Evolutionary conservation across 148 eudicot genomes (phyloP).

Genomic region (Polygonum maritimum): DNA sequence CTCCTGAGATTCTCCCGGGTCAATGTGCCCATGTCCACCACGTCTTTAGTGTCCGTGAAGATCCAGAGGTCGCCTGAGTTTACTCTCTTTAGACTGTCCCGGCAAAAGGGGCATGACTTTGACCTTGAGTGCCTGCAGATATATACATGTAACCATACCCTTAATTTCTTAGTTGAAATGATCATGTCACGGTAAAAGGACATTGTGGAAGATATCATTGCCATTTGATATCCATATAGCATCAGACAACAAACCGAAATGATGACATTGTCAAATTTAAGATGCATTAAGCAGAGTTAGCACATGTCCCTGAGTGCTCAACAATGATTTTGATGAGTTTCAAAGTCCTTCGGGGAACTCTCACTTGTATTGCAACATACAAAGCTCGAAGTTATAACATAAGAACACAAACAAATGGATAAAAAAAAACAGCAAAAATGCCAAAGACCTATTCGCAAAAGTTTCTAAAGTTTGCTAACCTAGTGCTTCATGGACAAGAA

Average conservation of each 20-base stretch:
- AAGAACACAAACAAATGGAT: not conserved
- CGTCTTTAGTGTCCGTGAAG: constrained; percentile 55
- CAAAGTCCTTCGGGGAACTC: not conserved
- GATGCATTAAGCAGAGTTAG: not conserved
- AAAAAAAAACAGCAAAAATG: not conserved
- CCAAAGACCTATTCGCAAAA: not conserved
- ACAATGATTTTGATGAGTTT: not conserved
- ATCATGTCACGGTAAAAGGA: not conserved
- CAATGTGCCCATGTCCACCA: constrained; percentile 51
- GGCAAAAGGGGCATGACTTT: constrained; percentile 93
- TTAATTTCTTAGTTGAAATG: not conserved
- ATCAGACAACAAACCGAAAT: not conserved
- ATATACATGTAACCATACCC: not conserved
- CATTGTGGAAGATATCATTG: not conserved
- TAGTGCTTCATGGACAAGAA: not conserved
- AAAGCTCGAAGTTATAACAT: not conserved
- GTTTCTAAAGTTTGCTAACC: not conserved
- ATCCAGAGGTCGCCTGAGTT: constrained; percentile 91
- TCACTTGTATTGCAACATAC: not conserved
- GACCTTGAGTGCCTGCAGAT: constrained; percentile 81
- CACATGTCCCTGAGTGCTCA: not conserved
- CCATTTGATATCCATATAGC: not conserved
- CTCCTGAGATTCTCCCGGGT: constrained; percentile 75
- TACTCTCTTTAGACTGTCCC: constrained; percentile 85
- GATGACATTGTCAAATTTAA: not conserved